Evolutionary conservation across 1,284 basidiomycete genomes (phyloP).

Genomic region (Somion occarium): DNA sequence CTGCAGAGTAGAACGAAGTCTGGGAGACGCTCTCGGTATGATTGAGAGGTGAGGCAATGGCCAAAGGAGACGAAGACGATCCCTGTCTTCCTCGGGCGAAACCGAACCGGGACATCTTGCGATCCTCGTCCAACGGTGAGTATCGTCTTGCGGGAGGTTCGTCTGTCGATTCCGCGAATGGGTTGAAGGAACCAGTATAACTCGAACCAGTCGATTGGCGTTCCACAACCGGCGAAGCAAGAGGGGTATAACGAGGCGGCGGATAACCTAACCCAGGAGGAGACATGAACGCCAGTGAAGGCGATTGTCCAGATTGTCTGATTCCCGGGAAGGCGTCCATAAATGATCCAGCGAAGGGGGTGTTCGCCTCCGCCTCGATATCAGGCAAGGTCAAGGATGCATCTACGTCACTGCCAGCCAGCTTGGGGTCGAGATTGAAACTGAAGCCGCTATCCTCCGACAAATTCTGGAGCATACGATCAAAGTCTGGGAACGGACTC

Average conservation of each 20-base stretch:
- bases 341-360: conserved; percentile 56
- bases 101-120: conserved; percentile 77
- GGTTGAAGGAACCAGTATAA: conserved; percentile 75
- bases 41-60: conserved; percentile 52
- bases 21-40: conserved; percentile 43
- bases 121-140: conserved; percentile 57
- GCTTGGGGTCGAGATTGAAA: conserved; percentile 76
- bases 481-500: conserved; percentile 88
- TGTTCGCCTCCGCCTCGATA: conserved; percentile 46
- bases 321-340: conserved; percentile 64
- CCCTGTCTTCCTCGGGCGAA: conserved; percentile 74
- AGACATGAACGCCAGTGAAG: conserved; percentile 33
- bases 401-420: conserved; percentile 49
- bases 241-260: conserved; percentile 51
- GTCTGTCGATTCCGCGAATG: conserved; percentile 58
- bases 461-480: conserved; percentile 70
- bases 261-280: conserved; percentile 52
- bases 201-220: conserved; percentile 43
- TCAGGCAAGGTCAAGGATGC: conserved; percentile 42
- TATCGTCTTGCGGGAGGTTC: conserved; percentile 22
- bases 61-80: conserved; percentile 59
- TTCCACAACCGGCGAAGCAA: conserved; percentile 36
- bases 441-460: conserved; percentile 66
- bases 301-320: conserved; percentile 30
- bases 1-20: conserved; percentile 36